Percentiles rank a stretch among this genome's conserved stretches.
Conservation (phyloP, 2,329 filamentous ascomycete genomes). For the Fusarium stilboides region DNA sequence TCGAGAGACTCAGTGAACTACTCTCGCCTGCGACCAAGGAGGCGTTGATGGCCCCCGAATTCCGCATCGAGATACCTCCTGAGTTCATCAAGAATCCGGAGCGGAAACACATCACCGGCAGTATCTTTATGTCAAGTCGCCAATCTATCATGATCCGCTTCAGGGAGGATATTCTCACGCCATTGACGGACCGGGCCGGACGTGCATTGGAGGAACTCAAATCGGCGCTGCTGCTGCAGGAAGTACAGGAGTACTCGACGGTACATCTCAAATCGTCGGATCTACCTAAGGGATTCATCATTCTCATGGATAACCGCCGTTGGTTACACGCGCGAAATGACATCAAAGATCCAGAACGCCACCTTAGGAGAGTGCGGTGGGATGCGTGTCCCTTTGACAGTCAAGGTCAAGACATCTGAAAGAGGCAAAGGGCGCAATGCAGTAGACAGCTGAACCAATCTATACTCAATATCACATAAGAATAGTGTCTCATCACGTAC, state of each 20-base stretch:
- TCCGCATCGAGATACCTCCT: conserved; percentile 51
- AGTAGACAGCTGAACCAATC: too few relatives aligned
- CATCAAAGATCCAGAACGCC: conserved; percentile 53
- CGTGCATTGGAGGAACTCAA: conserved; percentile 49
- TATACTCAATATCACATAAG: too few relatives aligned
- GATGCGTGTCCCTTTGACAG: conserved; percentile 50
- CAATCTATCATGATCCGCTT: conserved; percentile 49
- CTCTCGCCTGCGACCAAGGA: conserved; percentile 46
- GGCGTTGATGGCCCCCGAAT: conserved; percentile 50
- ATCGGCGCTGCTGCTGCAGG: conserved; percentile 26
- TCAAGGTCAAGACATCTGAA: rapidly evolving
- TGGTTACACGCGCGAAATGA: conserved; percentile 55
- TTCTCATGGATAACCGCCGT: conserved; percentile 55
- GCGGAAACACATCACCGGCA: conserved; percentile 40
- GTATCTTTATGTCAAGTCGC: conserved; percentile 36
- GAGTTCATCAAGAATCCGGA: conserved; percentile 54
- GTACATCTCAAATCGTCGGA: conserved; percentile 49
- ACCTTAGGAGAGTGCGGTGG: conserved; percentile 56
- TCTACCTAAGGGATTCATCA: conserved; percentile 49
- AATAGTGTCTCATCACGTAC: too few relatives aligned
- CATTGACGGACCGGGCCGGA: conserved; percentile 45
- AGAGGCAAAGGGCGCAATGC: too few relatives aligned
- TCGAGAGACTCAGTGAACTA: conserved; percentile 47
- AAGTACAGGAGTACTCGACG: conserved; percentile 28
- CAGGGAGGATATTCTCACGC: conserved; percentile 52